Evolutionary conservation across 352 stramenopile genomes (phyloP), one percentile per base, ranked within the genome.

Genomic region (Pseudoperonospora humuli): DNA sequence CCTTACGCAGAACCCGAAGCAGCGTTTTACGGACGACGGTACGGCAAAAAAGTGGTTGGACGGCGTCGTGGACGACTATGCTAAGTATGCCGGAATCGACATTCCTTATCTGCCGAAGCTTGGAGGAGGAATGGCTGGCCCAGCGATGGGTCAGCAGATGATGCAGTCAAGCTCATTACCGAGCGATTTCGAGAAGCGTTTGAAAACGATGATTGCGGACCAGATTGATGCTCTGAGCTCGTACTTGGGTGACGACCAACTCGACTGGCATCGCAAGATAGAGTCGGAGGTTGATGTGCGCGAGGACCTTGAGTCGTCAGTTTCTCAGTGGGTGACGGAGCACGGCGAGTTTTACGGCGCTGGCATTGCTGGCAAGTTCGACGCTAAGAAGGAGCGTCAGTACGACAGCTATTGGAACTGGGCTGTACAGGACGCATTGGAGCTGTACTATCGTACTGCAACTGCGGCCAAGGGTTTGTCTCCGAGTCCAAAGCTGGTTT

Each of bases 341-440:
- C 67, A 86, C 34, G 72, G 69, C 11, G 74, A 80, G 42, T 53
- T 60, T 10, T 88, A 85, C 44, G 58, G 57, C 11, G 46, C 59
- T 49, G 67, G 71, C 14, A 79, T 90, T 44, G 34, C 50, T 37
- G 40, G 68, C 15, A 67, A 77, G 57, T 88, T 88, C 26, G 76
- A 90, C 28, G 51, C 62, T 14, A 74, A 74, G 25, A 87, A 86
- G 62, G 72, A 86, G 34, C 70, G 75, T 17, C 59, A 70, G 41
- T 90, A 86, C 51, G 73, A 86, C 53, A 86, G 73, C 45, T 86
- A 74, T 55, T 90, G 78, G 75, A 88, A 88, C 66, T 90, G 75
- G 78, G 75, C 66, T 15, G 46, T 84, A 14, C 75, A 87, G 52
- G 75, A 86, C 45, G 57, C 61, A 17, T 56, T 86, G 37, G 73